These are phyloP conservation scores for Chondrostereum purpureum DNA, from an alignment of 1,284 basidiomycete species.

Conservation along the genomic window DNA sequence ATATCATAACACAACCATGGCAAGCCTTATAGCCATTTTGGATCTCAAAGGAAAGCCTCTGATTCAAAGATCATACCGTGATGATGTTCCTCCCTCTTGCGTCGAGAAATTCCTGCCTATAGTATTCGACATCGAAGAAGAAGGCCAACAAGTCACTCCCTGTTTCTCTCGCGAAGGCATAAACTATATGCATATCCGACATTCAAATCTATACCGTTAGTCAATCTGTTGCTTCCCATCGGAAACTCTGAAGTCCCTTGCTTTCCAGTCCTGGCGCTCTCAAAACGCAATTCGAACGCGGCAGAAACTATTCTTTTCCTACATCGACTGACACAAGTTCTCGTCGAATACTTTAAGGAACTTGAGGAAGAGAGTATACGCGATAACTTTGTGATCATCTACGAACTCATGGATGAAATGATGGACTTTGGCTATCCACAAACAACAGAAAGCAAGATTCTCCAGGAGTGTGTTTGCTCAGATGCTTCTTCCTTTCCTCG, in stretches of 20 bases:
- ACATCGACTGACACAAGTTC: constrained; percentile 83
- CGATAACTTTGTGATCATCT: constrained; percentile 98
- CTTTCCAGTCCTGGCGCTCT: constrained; percentile 81
- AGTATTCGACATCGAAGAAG: constrained; percentile 95
- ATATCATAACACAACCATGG: constrained; percentile 35
- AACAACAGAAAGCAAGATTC: constrained; percentile 98
- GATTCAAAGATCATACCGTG: constrained; percentile 96
- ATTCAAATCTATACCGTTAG: constrained; percentile 95
- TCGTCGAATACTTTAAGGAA: constrained; percentile 99
- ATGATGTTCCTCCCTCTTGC: constrained; percentile 86
- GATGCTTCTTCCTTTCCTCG: neutral
- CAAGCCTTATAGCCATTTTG: constrained; percentile 81
- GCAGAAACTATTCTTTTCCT: constrained; percentile 96
- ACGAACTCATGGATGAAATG: constrained; percentile 98
- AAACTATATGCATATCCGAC: constrained; percentile 98
- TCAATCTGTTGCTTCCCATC: constrained; percentile 14
- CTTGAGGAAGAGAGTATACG: constrained; percentile 98
- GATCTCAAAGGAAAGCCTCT: constrained; percentile 98
- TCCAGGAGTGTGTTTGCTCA: constrained; percentile 74
- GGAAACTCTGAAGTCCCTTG: neutral
- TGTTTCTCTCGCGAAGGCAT: constrained; percentile 92
- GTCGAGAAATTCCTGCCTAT: constrained; percentile 95
- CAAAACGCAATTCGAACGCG: constrained; percentile 94
- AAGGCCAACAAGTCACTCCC: constrained; percentile 89
- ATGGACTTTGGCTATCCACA: constrained; percentile 99